phyloP scores from a whole-genome alignment of 2,329 filamentous ascomycete genomes.

The Hypocrella siamensis region DNA sequence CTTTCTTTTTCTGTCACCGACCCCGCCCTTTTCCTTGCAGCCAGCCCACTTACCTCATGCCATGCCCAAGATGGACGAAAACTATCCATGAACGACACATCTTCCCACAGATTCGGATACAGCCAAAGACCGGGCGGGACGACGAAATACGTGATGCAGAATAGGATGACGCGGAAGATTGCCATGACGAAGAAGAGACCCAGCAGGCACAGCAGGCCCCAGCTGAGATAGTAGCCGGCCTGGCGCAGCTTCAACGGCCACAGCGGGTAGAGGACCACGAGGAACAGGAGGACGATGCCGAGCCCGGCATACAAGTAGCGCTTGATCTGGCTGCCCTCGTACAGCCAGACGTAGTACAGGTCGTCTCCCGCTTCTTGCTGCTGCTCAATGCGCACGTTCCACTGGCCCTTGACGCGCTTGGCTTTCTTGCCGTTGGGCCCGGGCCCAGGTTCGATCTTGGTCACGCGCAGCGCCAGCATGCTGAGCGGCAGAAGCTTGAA shows the following conservation, averaged over 20 bases:
- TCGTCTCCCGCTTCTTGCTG: slow-evolving; percentile 81
- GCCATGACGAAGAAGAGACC: slow-evolving; percentile 96
- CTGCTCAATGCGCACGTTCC: slow-evolving; percentile 90
- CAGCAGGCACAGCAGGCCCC: slow-evolving; percentile 79
- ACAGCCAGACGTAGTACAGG: slow-evolving; percentile 94
- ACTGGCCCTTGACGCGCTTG: slow-evolving; percentile 88
- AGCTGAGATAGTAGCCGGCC: slow-evolving; percentile 94
- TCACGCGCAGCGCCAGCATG: slow-evolving; percentile 80
- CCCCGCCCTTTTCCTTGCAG: too few species aligned
- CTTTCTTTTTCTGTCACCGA: not conserved
- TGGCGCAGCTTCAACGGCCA: slow-evolving; percentile 86
- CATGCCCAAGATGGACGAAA: slow-evolving; percentile 95
- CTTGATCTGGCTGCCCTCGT: slow-evolving; percentile 86
- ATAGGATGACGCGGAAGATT: slow-evolving; percentile 89
- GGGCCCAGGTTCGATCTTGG: slow-evolving; percentile 55
- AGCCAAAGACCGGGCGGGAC: slow-evolving; percentile 87
- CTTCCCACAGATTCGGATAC: slow-evolving; percentile 94
- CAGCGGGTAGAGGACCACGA: slow-evolving; percentile 84
- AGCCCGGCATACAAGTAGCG: slow-evolving; percentile 81
- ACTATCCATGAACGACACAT: slow-evolving; percentile 95
- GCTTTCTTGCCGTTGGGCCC: slow-evolving; percentile 50
- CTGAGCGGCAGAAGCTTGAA: slow-evolving; percentile 94
- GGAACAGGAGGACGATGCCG: slow-evolving; percentile 70
- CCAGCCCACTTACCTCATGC: slow-evolving; percentile 87
- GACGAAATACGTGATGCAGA: slow-evolving; percentile 79